A percentile compares a stretch with the other conserved stretches of the same genome.
Evolutionary conservation across 345 rosid species (phyloP).

Genomic region (Psidium guajava): DNA sequence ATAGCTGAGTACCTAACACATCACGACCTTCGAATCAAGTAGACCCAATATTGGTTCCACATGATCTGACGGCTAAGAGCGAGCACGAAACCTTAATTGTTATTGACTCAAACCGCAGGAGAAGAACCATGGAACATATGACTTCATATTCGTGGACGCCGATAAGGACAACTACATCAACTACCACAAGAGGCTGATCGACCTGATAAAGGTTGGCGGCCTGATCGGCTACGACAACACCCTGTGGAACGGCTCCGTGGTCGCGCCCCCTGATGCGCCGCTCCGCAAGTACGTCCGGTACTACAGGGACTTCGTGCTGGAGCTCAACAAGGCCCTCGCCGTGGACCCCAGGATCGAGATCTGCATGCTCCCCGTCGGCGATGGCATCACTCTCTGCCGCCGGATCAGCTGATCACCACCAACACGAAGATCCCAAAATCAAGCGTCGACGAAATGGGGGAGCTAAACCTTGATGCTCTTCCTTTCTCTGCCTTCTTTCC

Average conservation of each 20-base stretch:
- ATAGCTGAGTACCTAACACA: not conserved
- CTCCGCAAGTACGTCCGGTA: conserved; percentile 80
- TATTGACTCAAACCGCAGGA: conserved; percentile 27
- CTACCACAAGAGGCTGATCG: conserved; percentile 80
- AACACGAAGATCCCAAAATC: not conserved
- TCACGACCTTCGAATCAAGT: not conserved
- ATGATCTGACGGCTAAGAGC: not conserved
- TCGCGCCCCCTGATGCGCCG: conserved; percentile 75
- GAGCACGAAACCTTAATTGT: not conserved
- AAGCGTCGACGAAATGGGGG: fast-evolving
- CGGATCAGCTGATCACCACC: conserved; percentile 34
- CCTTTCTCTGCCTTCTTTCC: not conserved
- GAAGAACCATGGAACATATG: conserved; percentile 61
- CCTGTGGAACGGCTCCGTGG: conserved; percentile 93
- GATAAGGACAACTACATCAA: conserved; percentile 94
- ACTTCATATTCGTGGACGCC: conserved; percentile 95
- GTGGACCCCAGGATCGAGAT: conserved; percentile 95
- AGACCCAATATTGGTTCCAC: not conserved
- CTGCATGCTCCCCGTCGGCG: conserved; percentile 92
- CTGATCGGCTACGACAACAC: conserved; percentile 96
- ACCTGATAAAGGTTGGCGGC: conserved; percentile 80
- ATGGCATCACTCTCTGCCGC: conserved; percentile 96
- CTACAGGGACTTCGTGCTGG: conserved; percentile 81
- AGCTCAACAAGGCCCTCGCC: conserved; percentile 94
- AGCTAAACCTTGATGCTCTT: not conserved